phyloP scores from a whole-genome alignment of 768 basidiomycete species.

The Naganishia onofrii region DNA sequence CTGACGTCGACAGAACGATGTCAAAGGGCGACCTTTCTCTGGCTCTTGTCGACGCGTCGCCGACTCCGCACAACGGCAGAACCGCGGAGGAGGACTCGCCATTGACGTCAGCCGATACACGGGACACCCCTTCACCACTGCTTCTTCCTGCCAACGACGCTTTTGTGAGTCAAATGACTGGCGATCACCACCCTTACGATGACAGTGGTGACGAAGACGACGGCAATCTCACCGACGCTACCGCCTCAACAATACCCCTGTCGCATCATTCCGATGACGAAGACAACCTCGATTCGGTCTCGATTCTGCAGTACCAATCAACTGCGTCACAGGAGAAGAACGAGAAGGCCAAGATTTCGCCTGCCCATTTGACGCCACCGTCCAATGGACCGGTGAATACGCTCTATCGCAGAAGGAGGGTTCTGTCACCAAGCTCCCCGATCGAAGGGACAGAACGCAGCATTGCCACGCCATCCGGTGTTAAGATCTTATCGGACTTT shows the following conservation, averaged over 20 bases:
- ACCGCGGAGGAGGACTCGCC: constrained; percentile 15
- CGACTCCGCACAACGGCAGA: background rate
- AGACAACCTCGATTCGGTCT: background rate
- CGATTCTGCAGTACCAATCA: background rate
- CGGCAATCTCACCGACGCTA: constrained; percentile 24
- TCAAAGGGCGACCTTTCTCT: background rate
- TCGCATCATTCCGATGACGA: constrained; percentile 23
- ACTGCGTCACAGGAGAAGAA: background rate
- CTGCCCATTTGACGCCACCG: background rate
- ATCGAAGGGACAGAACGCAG: background rate
- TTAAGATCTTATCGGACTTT: background rate
- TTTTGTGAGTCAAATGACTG: constrained; percentile 1
- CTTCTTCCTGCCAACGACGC: constrained; percentile 5
- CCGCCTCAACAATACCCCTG: constrained; percentile 21
- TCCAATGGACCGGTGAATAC: background rate
- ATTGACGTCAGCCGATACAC: constrained; percentile 3
- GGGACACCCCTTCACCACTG: constrained; percentile 20
- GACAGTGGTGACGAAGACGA: constrained; percentile 5
- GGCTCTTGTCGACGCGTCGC: background rate
- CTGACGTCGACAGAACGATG: too few relatives aligned
- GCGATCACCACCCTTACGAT: background rate
- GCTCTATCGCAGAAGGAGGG: constrained; percentile 9
- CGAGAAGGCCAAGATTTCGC: background rate
- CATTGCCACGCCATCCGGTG: background rate
- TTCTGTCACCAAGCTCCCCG: constrained; percentile 30